These are phyloP conservation scores for Lasiosphaeriaceae sp. DNA, from an alignment of 495 filamentous ascomycete genomes.

Conservation along the genomic window DNA sequence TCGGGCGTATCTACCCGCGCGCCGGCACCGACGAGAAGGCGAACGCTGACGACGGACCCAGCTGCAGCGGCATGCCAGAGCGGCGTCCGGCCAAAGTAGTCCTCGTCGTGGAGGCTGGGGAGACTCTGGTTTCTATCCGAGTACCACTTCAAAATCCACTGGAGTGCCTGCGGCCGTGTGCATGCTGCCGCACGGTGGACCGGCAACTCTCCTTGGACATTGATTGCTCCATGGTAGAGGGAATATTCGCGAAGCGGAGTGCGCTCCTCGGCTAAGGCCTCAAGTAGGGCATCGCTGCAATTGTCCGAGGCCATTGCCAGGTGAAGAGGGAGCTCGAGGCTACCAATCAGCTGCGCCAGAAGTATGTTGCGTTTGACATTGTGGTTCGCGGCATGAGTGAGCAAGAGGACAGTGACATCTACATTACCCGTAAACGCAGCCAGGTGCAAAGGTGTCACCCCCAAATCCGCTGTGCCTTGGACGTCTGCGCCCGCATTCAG, in stretches of 20 bases:
- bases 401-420: background rate
- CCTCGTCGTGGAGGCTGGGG: background rate
- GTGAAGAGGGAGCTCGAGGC: background rate
- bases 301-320: background rate
- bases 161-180: background rate
- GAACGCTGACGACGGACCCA: background rate
- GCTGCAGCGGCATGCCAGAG: conserved; percentile 3
- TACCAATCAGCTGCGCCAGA: background rate
- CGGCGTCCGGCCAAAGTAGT: conserved; percentile 1
- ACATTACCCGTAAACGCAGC: background rate
- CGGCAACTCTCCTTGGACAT: background rate
- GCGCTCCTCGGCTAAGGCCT: background rate
- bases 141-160: background rate
- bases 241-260: background rate
- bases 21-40: background rate
- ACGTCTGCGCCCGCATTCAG: background rate
- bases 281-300: background rate
- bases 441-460: background rate
- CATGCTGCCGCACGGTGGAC: background rate
- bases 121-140: background rate
- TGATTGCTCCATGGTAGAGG: background rate
- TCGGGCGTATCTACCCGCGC: background rate
- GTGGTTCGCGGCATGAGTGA: background rate
- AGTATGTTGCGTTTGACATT: background rate
- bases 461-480: background rate